phyloP scores from a whole-genome alignment of 192 early-diverging fungal genomes.

The Coemansia biformis region DNA sequence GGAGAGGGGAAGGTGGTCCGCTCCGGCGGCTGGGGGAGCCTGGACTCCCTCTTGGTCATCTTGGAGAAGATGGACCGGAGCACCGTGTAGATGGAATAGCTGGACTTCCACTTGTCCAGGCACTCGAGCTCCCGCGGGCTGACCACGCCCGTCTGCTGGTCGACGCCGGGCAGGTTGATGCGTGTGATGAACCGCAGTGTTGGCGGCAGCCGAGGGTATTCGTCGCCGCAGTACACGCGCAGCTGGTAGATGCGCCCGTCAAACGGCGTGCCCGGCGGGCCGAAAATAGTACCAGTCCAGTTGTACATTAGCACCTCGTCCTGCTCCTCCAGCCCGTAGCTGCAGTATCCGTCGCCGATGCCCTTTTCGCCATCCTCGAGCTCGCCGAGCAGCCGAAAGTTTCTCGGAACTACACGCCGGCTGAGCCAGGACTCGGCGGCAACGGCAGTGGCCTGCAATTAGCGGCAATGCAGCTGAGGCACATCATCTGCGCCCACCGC shows the following conservation, averaged over 20 bases:
- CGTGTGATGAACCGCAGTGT: conserved; percentile 70
- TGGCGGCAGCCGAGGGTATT: conserved; percentile 84
- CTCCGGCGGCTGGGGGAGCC: conserved; percentile 85
- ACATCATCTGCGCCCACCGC: too few species aligned
- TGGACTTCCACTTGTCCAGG: conserved; percentile 80
- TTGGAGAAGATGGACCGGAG: conserved; percentile 79
- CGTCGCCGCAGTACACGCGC: conserved; percentile 71
- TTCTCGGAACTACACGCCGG: conserved; percentile 76
- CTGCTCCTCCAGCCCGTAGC: conserved; percentile 82
- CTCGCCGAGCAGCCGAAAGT: conserved; percentile 93
- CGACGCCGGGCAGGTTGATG: conserved; percentile 85
- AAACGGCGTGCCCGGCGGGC: conserved; percentile 68
- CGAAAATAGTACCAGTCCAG: conserved; percentile 96
- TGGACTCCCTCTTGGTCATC: conserved; percentile 83
- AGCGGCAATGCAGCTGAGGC: too few species aligned
- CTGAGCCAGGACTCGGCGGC: too few species aligned
- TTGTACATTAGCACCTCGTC: conserved; percentile 69
- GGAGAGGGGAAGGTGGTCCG: conserved; percentile 57
- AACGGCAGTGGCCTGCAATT: too few species aligned
- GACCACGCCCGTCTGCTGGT: conserved; percentile 75
- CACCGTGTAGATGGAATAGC: conserved; percentile 71
- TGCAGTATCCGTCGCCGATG: conserved; percentile 86
- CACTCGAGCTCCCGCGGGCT: conserved; percentile 59
- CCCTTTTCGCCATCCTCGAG: conserved; percentile 97
- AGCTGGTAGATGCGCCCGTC: conserved; percentile 95